Conservation (phyloP, 2,329 filamentous ascomycete species). For the Cercospora sp. region DNA sequence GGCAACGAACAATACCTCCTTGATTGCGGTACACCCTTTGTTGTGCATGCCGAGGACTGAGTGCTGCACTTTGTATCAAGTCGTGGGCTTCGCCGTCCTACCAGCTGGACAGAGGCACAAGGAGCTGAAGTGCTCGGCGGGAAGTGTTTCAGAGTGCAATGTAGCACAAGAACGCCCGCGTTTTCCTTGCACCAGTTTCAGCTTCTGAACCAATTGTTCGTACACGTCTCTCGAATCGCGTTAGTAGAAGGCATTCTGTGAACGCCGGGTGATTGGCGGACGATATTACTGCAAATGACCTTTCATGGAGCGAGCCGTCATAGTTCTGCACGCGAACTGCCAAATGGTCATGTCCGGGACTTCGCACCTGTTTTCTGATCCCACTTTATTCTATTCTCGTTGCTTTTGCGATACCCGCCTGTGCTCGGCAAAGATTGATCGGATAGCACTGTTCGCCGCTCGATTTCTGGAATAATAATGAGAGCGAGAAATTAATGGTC, state of each 20-base stretch:
- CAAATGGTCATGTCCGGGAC: neutral
- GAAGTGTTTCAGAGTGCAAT: conserved; percentile 12
- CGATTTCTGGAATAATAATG: neutral
- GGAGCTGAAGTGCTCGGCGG: neutral
- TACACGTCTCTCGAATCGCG: neutral
- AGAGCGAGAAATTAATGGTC: neutral
- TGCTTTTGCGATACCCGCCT: neutral
- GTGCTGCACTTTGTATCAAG: neutral
- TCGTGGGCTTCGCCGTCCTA: neutral
- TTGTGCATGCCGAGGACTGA: neutral
- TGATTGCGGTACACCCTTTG: neutral
- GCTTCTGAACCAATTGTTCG: conserved; percentile 6
- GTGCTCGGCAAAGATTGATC: neutral
- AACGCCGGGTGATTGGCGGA: neutral
- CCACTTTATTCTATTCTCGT: neutral
- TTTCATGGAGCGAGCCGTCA: neutral
- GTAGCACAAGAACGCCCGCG: conserved; percentile 4
- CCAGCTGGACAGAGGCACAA: neutral
- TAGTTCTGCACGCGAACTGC: neutral
- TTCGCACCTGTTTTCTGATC: neutral
- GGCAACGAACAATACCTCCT: neutral
- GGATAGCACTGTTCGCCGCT: neutral
- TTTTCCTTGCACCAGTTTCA: conserved; percentile 12
- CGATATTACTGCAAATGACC: neutral
- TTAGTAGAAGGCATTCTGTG: neutral